Evolutionary conservation across 2,329 filamentous ascomycete species (phyloP).

Genomic region (Aphanocladium album): DNA sequence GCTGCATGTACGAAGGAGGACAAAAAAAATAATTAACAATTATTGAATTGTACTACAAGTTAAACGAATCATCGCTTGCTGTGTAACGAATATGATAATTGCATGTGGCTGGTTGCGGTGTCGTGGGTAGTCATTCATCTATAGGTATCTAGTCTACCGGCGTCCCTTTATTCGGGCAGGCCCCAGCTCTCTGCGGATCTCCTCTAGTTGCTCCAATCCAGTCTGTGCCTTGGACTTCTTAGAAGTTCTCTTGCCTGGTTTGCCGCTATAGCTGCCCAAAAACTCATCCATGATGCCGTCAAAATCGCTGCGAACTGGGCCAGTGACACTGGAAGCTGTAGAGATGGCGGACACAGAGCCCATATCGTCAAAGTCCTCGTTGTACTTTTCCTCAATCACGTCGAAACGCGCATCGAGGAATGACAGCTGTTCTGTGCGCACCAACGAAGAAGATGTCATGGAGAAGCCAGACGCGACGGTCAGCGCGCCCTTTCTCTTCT

Average conservation of each 20-base stretch:
- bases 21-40: not conserved
- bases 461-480: conserved; percentile 84
- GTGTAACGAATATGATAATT: not conserved
- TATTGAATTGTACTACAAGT: not conserved
- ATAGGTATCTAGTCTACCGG: conserved; percentile 2
- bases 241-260: conserved; percentile 65
- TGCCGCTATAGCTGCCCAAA: conserved; percentile 62
- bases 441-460: conserved; percentile 84
- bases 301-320: conserved; percentile 71
- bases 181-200: conserved; percentile 75
- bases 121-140: not conserved
- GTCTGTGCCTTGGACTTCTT: conserved; percentile 78
- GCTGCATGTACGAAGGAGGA: not conserved
- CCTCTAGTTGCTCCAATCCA: conserved; percentile 84
- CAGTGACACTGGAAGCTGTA: conserved; percentile 61
- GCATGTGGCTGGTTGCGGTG: not conserved
- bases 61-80: not conserved
- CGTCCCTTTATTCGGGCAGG: conserved; percentile 57
- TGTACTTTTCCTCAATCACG: conserved; percentile 75
- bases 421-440: conserved; percentile 80
- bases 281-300: conserved; percentile 92
- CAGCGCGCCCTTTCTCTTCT: conserved; percentile 93
- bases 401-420: conserved; percentile 90
- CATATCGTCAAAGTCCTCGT: conserved; percentile 44
- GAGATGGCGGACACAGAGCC: conserved; percentile 57